Conservation (phyloP, 2,329 filamentous ascomycete species). For the Colletotrichum ledebouriae region DNA sequence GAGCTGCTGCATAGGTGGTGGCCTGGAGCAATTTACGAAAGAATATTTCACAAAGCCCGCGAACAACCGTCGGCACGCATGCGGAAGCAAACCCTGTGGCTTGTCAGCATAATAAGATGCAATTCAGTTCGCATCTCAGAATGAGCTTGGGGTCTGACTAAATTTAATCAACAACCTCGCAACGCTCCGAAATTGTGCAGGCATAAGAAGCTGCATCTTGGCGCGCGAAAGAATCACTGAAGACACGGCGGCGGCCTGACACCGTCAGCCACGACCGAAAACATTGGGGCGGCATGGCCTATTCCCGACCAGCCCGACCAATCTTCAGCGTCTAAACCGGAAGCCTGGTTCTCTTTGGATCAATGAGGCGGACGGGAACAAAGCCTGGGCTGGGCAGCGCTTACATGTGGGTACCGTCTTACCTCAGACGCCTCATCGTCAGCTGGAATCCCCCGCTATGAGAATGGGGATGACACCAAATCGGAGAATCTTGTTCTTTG, state of each 20-base stretch:
- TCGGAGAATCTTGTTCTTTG: not conserved
- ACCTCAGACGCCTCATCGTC: conserved; percentile 31
- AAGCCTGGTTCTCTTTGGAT: not conserved
- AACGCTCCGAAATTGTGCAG: not conserved
- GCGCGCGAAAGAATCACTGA: not conserved
- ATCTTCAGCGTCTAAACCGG: conserved; percentile 8
- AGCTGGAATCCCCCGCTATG: not conserved
- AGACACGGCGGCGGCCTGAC: not conserved
- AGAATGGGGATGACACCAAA: too few species aligned
- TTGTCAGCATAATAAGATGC: too few species aligned
- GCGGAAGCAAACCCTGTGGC: too few species aligned
- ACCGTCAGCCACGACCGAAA: not conserved
- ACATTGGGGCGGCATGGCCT: not conserved
- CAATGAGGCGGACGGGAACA: not conserved
- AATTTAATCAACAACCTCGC: too few species aligned
- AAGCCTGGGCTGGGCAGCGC: conserved; percentile 19
- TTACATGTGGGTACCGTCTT: conserved; percentile 38
- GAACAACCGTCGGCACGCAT: too few species aligned
- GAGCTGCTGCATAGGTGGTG: conserved; percentile 19
- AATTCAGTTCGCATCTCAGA: too few species aligned
- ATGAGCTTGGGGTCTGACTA: not conserved
- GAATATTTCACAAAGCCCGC: too few species aligned
- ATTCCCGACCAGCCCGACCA: not conserved
- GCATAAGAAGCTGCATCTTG: not conserved
- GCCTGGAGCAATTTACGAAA: too few species aligned